Evolutionary conservation across 164 flowering plant genomes (phyloP).

Genomic region (Akebia trifoliata): DNA sequence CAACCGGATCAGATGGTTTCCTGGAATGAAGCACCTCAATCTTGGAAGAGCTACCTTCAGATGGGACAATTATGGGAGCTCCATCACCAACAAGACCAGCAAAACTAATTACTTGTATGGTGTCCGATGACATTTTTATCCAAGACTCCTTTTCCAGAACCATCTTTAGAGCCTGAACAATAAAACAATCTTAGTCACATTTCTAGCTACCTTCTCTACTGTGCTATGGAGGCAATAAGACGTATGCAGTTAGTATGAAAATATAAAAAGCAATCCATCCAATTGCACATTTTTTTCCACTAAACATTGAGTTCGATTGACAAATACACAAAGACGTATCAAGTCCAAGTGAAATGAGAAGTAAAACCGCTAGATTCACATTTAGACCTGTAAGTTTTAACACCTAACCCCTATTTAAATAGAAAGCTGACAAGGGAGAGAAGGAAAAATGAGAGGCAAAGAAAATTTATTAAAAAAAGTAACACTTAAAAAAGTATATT

Average conservation of each 20-base stretch:
- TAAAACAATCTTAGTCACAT: conserved; percentile 5
- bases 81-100: conserved; percentile 97
- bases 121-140: conserved; percentile 68
- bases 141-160: conserved; percentile 92
- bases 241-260: background rate
- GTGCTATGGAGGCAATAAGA: background rate
- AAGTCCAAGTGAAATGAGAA: no score
- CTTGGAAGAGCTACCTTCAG: conserved; percentile 37
- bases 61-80: conserved; percentile 61
- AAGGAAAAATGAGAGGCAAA: no score
- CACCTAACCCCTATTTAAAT: no score
- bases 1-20: conserved; percentile 33
- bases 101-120: conserved; percentile 72
- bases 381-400: no score
- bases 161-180: conserved; percentile 83
- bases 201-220: conserved; percentile 1
- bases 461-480: no score
- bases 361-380: no score
- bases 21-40: conserved; percentile 29
- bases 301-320: no score
- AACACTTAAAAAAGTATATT: no score
- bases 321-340: no score
- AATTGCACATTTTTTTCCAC: no score
- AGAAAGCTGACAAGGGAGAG: no score
- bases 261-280: background rate